These are phyloP conservation scores for Leucogyrophana mollusca DNA, from an alignment of 768 basidiomycete species.

Conservation along the genomic window DNA sequence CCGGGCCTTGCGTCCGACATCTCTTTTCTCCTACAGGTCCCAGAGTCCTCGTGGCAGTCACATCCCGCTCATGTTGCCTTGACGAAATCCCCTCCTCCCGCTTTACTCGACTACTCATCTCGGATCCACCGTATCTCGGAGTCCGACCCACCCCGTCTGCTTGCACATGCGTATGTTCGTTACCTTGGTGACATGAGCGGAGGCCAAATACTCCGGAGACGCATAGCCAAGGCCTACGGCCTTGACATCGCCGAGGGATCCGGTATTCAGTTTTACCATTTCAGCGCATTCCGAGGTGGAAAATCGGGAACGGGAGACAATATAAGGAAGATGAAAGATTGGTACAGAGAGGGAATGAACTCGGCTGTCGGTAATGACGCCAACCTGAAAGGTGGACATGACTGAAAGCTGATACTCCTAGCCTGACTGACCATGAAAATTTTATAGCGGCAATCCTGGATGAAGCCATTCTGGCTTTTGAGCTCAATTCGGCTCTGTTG, in stretches of 20 bases:
- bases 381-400: conserved; percentile 26
- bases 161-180: conserved; percentile 81
- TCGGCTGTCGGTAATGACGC: conserved; percentile 30
- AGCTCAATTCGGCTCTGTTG: conserved; percentile 48
- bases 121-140: conserved; percentile 51
- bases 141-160: conserved; percentile 48
- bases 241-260: conserved; percentile 50
- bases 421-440: background rate
- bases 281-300: conserved; percentile 51
- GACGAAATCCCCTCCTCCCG: conserved; percentile 42
- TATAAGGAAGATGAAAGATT: conserved; percentile 73
- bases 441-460: conserved; percentile 40
- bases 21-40: conserved; percentile 50
- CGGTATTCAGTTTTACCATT: conserved; percentile 70
- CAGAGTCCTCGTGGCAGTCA: conserved; percentile 50
- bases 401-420: too few species aligned
- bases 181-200: conserved; percentile 82
- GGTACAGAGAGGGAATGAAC: conserved; percentile 42
- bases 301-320: conserved; percentile 52
- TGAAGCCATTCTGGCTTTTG: conserved; percentile 51
- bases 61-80: conserved; percentile 54
- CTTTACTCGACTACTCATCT: conserved; percentile 50
- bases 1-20: conserved; percentile 66
- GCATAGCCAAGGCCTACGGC: conserved; percentile 64
- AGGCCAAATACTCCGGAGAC: conserved; percentile 66